Conservation (phyloP, 805 yeast genomes). For the Schwanniomyces pseudopolymorphus region DNA sequence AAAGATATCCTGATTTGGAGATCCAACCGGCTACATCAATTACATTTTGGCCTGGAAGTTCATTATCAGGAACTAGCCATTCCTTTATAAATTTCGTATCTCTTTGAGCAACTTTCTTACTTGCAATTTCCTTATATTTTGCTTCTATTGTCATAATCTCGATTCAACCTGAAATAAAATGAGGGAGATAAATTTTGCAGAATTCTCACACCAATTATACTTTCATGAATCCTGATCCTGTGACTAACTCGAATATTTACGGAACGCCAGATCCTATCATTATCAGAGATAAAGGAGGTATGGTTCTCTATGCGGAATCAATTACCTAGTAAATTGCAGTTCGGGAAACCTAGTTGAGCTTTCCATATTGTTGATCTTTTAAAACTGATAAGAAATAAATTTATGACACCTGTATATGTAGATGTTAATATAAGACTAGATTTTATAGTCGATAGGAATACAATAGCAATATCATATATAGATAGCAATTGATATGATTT, state of each 20-base stretch:
- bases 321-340: background rate
- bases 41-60: slow-evolving; percentile 19
- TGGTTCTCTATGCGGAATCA: background rate
- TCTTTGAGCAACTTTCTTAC: slow-evolving; percentile 37
- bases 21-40: slow-evolving; percentile 42
- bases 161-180: too few relatives aligned
- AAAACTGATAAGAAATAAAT: background rate
- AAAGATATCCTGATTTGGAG: slow-evolving; percentile 30
- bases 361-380: background rate
- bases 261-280: background rate
- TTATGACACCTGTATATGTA: too few relatives aligned
- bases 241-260: background rate
- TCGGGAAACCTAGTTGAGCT: background rate
- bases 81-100: slow-evolving; percentile 39
- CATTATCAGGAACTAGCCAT: slow-evolving; percentile 38
- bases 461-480: background rate
- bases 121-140: slow-evolving; percentile 35
- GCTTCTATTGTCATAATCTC: slow-evolving; percentile 2
- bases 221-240: background rate
- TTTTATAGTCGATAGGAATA: background rate
- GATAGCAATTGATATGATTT: too few relatives aligned
- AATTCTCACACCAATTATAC: background rate
- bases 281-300: background rate
- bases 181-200: background rate
- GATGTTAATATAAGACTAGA: too few relatives aligned